Percentiles rank a stretch among this genome's conserved stretches.
Conservation (phyloP, 2,329 filamentous ascomycete species). For the Penicillium rolfsii region DNA sequence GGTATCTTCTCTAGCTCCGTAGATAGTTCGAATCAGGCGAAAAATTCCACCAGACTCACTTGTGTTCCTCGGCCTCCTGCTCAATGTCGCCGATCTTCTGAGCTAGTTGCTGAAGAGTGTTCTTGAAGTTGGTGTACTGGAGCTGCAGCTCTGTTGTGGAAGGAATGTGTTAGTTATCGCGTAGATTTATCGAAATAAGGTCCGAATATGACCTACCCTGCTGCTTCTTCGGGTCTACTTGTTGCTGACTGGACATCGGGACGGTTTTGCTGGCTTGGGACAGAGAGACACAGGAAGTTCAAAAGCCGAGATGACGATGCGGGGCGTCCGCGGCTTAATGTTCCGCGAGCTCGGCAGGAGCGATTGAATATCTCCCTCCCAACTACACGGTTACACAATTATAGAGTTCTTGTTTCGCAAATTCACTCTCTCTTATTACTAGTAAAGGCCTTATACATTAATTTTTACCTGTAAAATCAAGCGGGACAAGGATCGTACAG, state of each 20-base stretch:
- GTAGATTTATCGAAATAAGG: neutral
- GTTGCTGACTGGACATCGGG: conserved; percentile 46
- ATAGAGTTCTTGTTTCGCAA: neutral
- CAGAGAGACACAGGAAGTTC: conserved; percentile 25
- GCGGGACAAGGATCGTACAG: no score
- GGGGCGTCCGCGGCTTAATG: conserved; percentile 31
- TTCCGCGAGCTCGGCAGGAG: conserved; percentile 18
- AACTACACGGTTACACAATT: neutral
- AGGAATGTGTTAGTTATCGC: conserved; percentile 13
- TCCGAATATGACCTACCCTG: conserved; percentile 43
- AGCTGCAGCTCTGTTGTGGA: conserved; percentile 49
- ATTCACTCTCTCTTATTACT: no score
- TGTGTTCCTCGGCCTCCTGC: conserved; percentile 96
- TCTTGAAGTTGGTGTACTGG: conserved; percentile 62
- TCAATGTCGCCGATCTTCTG: conserved; percentile 97
- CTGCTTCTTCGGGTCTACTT: conserved; percentile 50
- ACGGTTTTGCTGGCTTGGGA: conserved; percentile 12
- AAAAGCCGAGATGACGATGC: conserved; percentile 39
- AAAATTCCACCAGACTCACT: conserved; percentile 61
- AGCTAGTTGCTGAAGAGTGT: conserved; percentile 83
- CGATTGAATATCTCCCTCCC: conserved; percentile 4
- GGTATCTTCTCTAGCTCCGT: neutral
- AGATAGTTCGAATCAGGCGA: neutral
- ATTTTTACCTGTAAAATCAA: neutral
- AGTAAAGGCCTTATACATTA: neutral